phyloP scores from a whole-genome alignment of 169 alveolate species.

The Eimeria brunetti region DNA sequence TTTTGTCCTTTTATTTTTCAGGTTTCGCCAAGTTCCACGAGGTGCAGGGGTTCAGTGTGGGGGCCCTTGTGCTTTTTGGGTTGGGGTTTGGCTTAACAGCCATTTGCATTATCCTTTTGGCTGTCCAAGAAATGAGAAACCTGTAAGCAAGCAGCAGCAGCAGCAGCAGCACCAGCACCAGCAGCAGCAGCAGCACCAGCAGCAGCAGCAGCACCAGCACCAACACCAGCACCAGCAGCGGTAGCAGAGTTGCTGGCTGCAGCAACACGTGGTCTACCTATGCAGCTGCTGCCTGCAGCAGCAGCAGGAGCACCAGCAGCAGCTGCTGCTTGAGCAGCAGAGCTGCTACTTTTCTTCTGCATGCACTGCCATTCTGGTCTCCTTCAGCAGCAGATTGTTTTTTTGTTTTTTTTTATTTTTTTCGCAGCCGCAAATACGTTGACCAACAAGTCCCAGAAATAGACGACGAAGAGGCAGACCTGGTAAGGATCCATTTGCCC shows the following conservation, averaged over 20 bases:
- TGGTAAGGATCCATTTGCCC: conserved; percentile 41
- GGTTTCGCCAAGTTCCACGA: conserved; percentile 89
- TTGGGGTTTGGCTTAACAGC: conserved; percentile 85
- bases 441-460: conserved; percentile 87
- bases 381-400: neutral
- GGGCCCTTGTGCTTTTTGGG: conserved; percentile 84
- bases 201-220: no score
- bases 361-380: neutral
- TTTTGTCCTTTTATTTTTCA: no score
- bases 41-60: conserved; percentile 86
- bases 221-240: no score
- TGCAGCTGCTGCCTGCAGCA: neutral
- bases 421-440: conserved; percentile 84
- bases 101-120: conserved; percentile 85
- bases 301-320: neutral
- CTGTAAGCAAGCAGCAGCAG: conserved; percentile 61
- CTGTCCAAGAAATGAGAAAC: conserved; percentile 87
- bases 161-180: neutral
- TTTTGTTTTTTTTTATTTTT: neutral
- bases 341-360: no score
- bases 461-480: conserved; percentile 84
- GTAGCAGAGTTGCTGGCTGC: no score
- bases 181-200: no score
- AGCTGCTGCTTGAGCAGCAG: neutral
- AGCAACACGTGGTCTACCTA: no score